Base-by-base conservation (phyloP, 768 basidiomycete species). In the Lyophyllum atratum region DNA sequence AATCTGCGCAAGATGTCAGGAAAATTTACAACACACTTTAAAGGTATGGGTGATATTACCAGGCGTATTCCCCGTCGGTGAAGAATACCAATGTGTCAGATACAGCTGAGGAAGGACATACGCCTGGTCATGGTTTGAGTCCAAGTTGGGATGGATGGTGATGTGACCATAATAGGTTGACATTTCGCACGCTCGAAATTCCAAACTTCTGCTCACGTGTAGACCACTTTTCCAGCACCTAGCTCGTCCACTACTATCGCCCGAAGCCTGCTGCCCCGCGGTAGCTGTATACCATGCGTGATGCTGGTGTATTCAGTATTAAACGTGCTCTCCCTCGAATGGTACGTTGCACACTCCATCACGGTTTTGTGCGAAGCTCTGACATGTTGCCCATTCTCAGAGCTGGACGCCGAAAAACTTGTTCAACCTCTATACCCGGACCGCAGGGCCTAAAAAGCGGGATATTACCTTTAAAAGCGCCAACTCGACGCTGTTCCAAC, bases 381-480 rank as follows among this genome's bases (percentile, higher is more conserved):
- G 33, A 29, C 29, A 47, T 26, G 58, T 10, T 42, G 11, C 47
- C 17, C 49, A 37, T 9, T 46, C 72, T 93, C 72, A 96, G 94
- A 92, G 89, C 74, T 98, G 96, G 96, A 76, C 85, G 11, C 84
- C 88, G 0, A 84, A 85, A 64, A 98, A 98, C 74, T 77, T 98
- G 19, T 97, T 86, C 81, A 95, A 93, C 74, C 80, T 97, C 46
- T 93, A 87, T 85, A 79, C 81, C 59, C 89, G 95, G 29, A 91
- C 90, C 2, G 71, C 66, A 52, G 86, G 67, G 56, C 70, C 76
- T 7, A 74, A 75, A 52, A 68, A 73, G n/a, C 61, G 68, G 6
- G 80, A 85, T 22, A 81, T 89, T 3, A 65, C 76, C 19, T 95
- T 93, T 74, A 83, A 76, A 52, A 69, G 74, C 15, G 81, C 84